Base-by-base conservation (phyloP, 2,329 filamentous ascomycete species). In the Orbilia ellipsospora region DNA sequence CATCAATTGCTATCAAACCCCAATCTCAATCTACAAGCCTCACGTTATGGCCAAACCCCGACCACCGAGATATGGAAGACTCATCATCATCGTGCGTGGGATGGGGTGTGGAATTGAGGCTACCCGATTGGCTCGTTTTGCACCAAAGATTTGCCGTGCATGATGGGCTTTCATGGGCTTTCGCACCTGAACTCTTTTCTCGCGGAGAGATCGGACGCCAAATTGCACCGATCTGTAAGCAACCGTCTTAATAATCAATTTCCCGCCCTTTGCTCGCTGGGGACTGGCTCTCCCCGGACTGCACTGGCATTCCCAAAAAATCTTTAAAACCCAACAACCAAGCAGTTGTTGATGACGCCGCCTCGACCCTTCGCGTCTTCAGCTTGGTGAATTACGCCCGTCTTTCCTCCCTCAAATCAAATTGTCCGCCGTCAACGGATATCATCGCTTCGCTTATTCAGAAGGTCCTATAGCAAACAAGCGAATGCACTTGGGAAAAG, bases 231-330 rank as follows among this genome's bases (percentile, higher is more conserved):
- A 70, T 61, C 31, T 59, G 55, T 59, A 59, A 59, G 55, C 55
- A 42, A n/a, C 57, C 60, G 52, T 44, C 67, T 72, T 72, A 72
- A 65, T 72, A 72, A 72, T 72, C 67, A 72, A 65, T 36, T 8
- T 15, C 26, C n/a, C 56, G 26, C 16, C 12, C 51, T n/a, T 12
- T 44, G 40, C 40, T n/a, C 6, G 40, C 40, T 44, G 2, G 56
- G 42, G 36, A 52, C 45, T 7, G 31, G 44, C 28, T 28, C 65
- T 54, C 31, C 55, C 28, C 31, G 4, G 23, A n/a, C 23, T 23
- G 23, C 6, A 36, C 31, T 36, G 2, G 31, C 31, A 36, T 36
- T 36, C 31, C 10, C 23, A 23, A 23, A 7, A 36, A 36, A 36
- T 36, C 55, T 23, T 69, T 70, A 70, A 70, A 63, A 42, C 50